Evolutionary conservation across 169 alveolate genomes (phyloP), one percentile per base, ranked within the genome.

Genomic region (Cryptosporidium ubiquitum): DNA sequence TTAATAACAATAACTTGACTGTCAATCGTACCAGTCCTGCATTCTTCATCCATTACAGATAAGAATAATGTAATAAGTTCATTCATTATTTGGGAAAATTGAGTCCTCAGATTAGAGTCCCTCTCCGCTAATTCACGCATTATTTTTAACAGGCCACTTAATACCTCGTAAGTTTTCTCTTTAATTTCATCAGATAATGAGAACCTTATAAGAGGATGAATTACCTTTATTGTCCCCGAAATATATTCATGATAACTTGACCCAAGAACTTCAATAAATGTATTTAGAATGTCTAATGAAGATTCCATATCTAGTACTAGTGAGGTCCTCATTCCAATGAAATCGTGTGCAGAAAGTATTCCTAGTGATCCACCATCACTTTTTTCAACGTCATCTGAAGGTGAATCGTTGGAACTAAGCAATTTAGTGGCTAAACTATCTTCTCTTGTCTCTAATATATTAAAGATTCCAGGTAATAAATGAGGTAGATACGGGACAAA

Each of bases 401-500:
- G 61, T 18, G 66, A n/a, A 16, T 66, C 89, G 52, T 69, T 58
- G 4, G 89, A 79, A 42, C 26, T 61, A 3, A 79, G 49, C 6
- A 79, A 16, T 35, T 79, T 68, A 40, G 39, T 66, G 20, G 89
- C 74, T 12, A 79, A 31, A 29, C 68, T 61, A 23, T 79, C 89
- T 29, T 79, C 89, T 26, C 75, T 39, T 16, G 89, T 79, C 40
- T 79, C 89, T 20, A 79, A 31, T 9, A 79, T 42, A 20, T 33
- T 31, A 64, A 79, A 79, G 35, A 79, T 79, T 12, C 75, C 75
- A 5, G 98, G 98, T 33, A 96, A 95, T 23, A 96, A 84, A 39
- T 92, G 95, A n/a, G 97, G 97, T 29, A 96, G 60, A 91, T 93
- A 96, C 39, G 96, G 97, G 52, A 92, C 91, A 84, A 96, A 96